Evolutionary conservation across 1,139 yeast species (phyloP).

Genomic region (Lodderomyces beijingensis): DNA sequence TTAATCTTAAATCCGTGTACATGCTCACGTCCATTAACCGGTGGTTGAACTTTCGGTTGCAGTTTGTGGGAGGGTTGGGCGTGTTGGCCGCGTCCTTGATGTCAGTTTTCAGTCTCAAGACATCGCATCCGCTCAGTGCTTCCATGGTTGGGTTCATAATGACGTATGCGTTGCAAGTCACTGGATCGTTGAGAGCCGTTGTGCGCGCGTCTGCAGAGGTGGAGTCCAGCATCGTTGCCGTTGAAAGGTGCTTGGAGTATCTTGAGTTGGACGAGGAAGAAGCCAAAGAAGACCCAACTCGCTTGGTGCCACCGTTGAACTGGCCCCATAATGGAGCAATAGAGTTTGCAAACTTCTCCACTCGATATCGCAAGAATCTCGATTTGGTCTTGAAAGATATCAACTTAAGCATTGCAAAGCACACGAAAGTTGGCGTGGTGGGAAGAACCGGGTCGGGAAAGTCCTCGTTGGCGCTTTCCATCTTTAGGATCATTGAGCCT

Average conservation of each 20-base stretch:
- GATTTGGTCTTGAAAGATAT: conserved; percentile 28
- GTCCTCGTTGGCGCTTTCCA: conserved; percentile 29
- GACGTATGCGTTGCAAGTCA: conserved; percentile 29
- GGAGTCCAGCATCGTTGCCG: conserved; percentile 27
- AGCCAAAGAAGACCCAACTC: neutral
- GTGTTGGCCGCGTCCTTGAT: conserved; percentile 24
- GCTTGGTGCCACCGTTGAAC: conserved; percentile 15
- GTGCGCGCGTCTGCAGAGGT: conserved; percentile 30
- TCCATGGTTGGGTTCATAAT: conserved; percentile 34
- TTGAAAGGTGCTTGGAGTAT: conserved; percentile 31
- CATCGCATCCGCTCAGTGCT: conserved; percentile 19
- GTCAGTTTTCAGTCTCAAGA: conserved; percentile 18
- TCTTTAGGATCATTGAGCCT: conserved; percentile 31
- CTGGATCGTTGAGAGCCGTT: conserved; percentile 22
- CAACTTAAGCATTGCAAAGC: conserved; percentile 20
- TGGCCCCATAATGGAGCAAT: conserved; percentile 30
- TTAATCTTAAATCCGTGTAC: conserved; percentile 56
- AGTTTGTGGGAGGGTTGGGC: conserved; percentile 25
- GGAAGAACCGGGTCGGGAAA: conserved; percentile 38
- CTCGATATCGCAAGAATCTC: conserved; percentile 27
- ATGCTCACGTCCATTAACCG: conserved; percentile 38
- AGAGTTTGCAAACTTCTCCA: conserved; percentile 24
- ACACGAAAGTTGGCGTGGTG: conserved; percentile 32
- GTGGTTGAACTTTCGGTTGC: conserved; percentile 33
- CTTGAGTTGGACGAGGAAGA: conserved; percentile 23